Conservation (phyloP, 345 rosid species). For the Cardamine occulta region DNA sequence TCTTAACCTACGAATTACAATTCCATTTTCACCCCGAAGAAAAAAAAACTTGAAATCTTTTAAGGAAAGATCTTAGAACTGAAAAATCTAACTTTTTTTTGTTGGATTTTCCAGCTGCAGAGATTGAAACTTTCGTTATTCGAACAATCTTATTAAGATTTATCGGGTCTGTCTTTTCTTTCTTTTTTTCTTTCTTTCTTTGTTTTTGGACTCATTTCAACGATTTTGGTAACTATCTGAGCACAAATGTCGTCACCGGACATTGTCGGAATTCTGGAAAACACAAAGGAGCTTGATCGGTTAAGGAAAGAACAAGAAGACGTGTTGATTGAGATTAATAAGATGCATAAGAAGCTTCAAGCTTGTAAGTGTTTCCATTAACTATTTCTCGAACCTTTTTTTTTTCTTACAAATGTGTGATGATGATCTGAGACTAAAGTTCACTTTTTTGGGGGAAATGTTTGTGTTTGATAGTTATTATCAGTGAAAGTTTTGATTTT, state of each 20-base stretch:
- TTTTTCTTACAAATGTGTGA: background rate
- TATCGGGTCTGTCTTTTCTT: background rate
- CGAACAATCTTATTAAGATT: background rate
- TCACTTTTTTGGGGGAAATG: background rate
- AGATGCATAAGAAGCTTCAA: conserved; percentile 87
- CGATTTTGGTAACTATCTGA: conserved; percentile 15
- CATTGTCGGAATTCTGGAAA: conserved; percentile 66
- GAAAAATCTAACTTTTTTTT: background rate
- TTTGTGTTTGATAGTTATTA: background rate
- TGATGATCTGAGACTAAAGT: conserved; percentile 17
- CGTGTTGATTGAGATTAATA: conserved; percentile 71
- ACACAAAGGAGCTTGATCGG: conserved; percentile 86
- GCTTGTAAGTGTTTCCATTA: conserved; percentile 50
- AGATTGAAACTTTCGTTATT: background rate
- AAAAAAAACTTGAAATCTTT: background rate
- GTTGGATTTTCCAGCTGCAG: conserved; percentile 3
- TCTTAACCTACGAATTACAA: conserved; percentile 10
- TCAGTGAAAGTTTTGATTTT: background rate
- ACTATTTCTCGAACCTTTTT: background rate
- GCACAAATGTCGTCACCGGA: conserved; percentile 60
- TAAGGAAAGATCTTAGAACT: conserved; percentile 27
- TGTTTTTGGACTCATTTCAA: background rate
- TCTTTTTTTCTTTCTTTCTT: background rate
- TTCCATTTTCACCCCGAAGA: conserved; percentile 1
- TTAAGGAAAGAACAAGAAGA: conserved; percentile 76